Evolutionary conservation across 345 rosid genomes (phyloP).

Genomic region (Punica granatum): DNA sequence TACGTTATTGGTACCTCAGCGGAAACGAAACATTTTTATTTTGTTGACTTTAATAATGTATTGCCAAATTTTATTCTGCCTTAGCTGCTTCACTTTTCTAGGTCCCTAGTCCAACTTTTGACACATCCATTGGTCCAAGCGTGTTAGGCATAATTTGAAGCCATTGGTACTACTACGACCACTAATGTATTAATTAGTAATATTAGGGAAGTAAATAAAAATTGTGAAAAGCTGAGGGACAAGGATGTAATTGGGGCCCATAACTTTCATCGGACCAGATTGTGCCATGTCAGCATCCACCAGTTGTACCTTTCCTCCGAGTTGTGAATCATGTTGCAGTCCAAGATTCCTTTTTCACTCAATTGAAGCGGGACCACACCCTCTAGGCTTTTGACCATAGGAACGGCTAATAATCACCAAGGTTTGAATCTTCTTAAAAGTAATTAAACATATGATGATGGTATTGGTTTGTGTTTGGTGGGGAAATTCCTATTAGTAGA

Average conservation of each 20-base stretch:
- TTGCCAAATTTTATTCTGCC: no score
- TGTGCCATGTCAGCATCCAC: constrained; percentile 15
- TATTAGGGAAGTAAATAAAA: neutral
- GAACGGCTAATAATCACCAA: neutral
- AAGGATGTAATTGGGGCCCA: neutral
- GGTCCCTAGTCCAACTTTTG: no score
- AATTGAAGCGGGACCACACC: neutral
- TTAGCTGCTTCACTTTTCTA: no score
- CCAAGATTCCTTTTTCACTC: constrained; percentile 2
- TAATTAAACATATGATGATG: neutral
- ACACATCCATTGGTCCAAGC: no score
- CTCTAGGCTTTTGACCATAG: neutral
- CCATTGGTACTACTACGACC: no score
- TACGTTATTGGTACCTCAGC: no score
- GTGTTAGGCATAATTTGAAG: no score
- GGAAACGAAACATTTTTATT: no score
- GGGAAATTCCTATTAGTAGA: neutral
- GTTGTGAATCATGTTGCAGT: neutral
- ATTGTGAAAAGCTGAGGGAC: neutral
- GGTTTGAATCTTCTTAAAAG: neutral
- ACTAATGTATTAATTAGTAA: no score
- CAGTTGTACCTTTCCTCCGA: neutral
- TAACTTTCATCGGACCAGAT: neutral
- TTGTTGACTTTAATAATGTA: no score
- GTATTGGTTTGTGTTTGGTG: neutral